phyloP scores from a whole-genome alignment of 2,329 filamentous ascomycete genomes.

The Pseudogymnoascus sp. region DNA sequence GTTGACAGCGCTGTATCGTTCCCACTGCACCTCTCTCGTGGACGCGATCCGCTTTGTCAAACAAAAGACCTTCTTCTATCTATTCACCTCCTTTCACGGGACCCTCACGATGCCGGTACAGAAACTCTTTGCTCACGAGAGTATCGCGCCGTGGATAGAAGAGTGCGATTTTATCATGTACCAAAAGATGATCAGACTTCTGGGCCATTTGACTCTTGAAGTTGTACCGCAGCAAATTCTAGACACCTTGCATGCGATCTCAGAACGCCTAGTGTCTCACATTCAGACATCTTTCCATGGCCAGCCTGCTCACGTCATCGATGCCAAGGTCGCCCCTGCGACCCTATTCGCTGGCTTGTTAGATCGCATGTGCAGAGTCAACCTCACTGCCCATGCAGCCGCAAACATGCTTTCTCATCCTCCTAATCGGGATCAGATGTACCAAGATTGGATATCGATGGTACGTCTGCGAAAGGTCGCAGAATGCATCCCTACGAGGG shows the following conservation, averaged over 20 bases:
- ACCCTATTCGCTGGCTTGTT: slow-evolving; percentile 80
- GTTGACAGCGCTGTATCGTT: slow-evolving; percentile 78
- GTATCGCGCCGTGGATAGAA: slow-evolving; percentile 84
- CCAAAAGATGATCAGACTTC: slow-evolving; percentile 90
- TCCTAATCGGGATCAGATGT: slow-evolving; percentile 90
- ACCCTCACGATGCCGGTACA: slow-evolving; percentile 95
- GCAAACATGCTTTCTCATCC: slow-evolving; percentile 86
- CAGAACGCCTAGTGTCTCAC: slow-evolving; percentile 68
- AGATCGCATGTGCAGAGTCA: slow-evolving; percentile 81
- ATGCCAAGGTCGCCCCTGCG: slow-evolving; percentile 81
- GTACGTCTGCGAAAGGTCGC: slow-evolving; percentile 54
- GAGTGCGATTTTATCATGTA: slow-evolving; percentile 94
- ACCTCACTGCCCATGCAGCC: slow-evolving; percentile 85
- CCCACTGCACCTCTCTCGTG: slow-evolving; percentile 89
- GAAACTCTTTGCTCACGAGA: slow-evolving; percentile 75
- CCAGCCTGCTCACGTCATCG: slow-evolving; percentile 74
- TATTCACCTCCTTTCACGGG: slow-evolving; percentile 91
- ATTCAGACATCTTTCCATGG: slow-evolving; percentile 78
- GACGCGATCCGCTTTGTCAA: slow-evolving; percentile 95
- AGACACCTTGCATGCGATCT: slow-evolving; percentile 79
- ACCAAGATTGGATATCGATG: slow-evolving; percentile 73
- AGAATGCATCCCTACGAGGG: slow-evolving; percentile 52
- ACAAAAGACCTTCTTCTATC: slow-evolving; percentile 90
- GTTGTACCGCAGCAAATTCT: slow-evolving; percentile 83
- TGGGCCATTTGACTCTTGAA: slow-evolving; percentile 80